Conservation (phyloP, 2,329 filamentous ascomycete species). For the Stagonosporopsis rhizophila region DNA sequence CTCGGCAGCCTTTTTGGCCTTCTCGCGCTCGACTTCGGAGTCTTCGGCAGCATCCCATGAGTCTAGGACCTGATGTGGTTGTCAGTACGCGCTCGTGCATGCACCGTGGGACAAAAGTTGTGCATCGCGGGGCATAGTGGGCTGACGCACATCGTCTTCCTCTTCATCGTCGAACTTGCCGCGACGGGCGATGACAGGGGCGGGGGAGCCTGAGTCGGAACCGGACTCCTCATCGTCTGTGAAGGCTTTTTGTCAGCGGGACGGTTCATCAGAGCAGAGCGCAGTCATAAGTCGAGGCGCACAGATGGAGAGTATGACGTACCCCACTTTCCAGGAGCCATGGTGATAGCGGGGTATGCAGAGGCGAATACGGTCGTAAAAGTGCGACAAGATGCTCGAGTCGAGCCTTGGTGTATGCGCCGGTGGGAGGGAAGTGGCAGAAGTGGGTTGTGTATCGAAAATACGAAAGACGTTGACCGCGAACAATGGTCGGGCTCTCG, state of each 20-base stretch:
- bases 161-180: constrained; percentile 94
- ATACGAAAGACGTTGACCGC: constrained; percentile 27
- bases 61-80: constrained; percentile 75
- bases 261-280: constrained; percentile 14
- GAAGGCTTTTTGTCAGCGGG: constrained; percentile 26
- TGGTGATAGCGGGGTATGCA: constrained; percentile 34
- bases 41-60: constrained; percentile 98
- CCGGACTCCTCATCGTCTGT: constrained; percentile 64
- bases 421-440: constrained; percentile 18
- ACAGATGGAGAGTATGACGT: constrained; percentile 45
- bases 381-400: constrained; percentile 2
- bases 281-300: constrained; percentile 23
- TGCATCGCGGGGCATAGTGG: constrained; percentile 22
- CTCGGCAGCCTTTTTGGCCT: constrained; percentile 84
- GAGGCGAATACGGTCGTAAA: neutral
- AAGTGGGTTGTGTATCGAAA: constrained; percentile 22
- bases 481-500: constrained; percentile 38
- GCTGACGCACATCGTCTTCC: constrained; percentile 73
- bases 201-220: constrained; percentile 58
- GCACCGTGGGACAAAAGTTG: constrained; percentile 26
- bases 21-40: constrained; percentile 95
- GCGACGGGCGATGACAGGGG: constrained; percentile 56
- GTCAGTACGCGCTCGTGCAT: constrained; percentile 29
- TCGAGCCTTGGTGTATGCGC: constrained; percentile 7
- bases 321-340: constrained; percentile 52